Percentiles rank a stretch among this genome's conserved stretches.
Evolutionary conservation across 225 moss, liverwort and hornwort species (phyloP).

Genomic region (Ulota crispa): DNA sequence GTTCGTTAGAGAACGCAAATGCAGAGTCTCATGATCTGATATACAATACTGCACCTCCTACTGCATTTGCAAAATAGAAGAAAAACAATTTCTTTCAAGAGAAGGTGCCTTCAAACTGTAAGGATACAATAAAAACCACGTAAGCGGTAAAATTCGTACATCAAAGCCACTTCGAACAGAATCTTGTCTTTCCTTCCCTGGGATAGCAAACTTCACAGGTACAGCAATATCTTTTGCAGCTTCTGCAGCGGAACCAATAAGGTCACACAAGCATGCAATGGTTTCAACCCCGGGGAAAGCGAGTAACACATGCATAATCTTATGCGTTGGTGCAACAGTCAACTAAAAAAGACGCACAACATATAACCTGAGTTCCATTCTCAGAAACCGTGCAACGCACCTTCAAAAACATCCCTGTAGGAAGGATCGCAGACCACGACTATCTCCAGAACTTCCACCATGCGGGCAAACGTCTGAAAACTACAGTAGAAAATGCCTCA

Average conservation of each 20-base stretch:
- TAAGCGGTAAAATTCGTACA: slow-evolving; percentile 28
- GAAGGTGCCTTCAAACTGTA: background rate
- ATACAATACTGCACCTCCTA: background rate
- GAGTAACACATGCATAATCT: background rate
- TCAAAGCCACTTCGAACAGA: slow-evolving; percentile 82
- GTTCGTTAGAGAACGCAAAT: slow-evolving; percentile 2
- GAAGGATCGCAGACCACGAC: slow-evolving; percentile 95
- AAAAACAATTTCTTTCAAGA: background rate
- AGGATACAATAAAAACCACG: background rate
- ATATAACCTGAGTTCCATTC: background rate
- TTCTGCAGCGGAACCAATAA: slow-evolving; percentile 29
- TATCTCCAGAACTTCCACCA: slow-evolving; percentile 80
- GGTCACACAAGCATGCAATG: slow-evolving; percentile 12
- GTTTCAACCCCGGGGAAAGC: background rate
- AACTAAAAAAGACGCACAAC: background rate
- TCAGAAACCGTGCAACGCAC: slow-evolving; percentile 34
- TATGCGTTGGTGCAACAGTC: background rate
- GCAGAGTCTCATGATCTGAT: background rate
- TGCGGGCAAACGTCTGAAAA: slow-evolving; percentile 75
- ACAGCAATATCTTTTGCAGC: slow-evolving; percentile 49
- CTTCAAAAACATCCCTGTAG: slow-evolving; percentile 79
- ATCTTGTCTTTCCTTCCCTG: slow-evolving; percentile 95
- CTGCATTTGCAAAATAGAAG: background rate
- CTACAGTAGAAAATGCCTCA: slow-evolving; percentile 36
- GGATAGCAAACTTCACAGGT: slow-evolving; percentile 73